These are phyloP conservation scores for Pichia sp. DNA, from an alignment of 1,139 yeast species.

Conservation along the genomic window DNA sequence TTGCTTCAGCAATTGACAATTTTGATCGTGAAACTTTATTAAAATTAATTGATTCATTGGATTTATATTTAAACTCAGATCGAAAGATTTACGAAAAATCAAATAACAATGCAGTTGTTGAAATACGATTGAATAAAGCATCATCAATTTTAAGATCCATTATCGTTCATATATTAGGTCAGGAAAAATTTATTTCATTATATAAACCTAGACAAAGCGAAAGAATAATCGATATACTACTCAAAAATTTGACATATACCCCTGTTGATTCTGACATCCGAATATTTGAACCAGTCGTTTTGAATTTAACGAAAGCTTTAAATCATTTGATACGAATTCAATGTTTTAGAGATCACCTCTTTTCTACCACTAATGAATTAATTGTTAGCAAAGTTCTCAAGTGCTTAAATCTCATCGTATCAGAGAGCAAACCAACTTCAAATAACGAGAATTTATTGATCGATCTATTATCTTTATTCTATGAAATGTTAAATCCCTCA, in stretches of 20 bases:
- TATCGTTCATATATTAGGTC: slow-evolving; percentile 25
- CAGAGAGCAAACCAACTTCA: slow-evolving; percentile 3
- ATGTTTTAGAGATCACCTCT: slow-evolving; percentile 38
- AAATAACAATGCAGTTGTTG: slow-evolving; percentile 30
- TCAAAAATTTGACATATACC: slow-evolving; percentile 21
- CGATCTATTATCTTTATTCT: slow-evolving; percentile 29
- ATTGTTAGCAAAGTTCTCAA: slow-evolving; percentile 28
- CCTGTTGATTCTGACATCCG: slow-evolving; percentile 10
- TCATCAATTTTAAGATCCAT: slow-evolving; percentile 36
- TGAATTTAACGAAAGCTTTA: slow-evolving; percentile 33
- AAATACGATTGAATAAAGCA: slow-evolving; percentile 38
- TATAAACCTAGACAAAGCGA: slow-evolving; percentile 33
- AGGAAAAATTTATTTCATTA: slow-evolving; percentile 19
- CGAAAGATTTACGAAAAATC: slow-evolving; percentile 32
- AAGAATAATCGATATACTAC: slow-evolving; percentile 28
- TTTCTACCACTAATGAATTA: slow-evolving; percentile 31
- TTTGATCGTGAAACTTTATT: slow-evolving; percentile 22
- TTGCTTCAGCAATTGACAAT: slow-evolving; percentile 17
- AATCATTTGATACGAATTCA: slow-evolving; percentile 29
- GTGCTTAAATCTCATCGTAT: slow-evolving; percentile 19
- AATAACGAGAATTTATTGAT: slow-evolving; percentile 24
- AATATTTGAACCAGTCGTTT: slow-evolving; percentile 33
- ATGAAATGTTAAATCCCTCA: slow-evolving; percentile 31
- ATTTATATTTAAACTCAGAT: slow-evolving; percentile 40
- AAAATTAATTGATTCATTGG: slow-evolving; percentile 34